These are phyloP conservation scores for Lentinula sp. DNA, from an alignment of 768 basidiomycete genomes.

Conservation along the genomic window DNA sequence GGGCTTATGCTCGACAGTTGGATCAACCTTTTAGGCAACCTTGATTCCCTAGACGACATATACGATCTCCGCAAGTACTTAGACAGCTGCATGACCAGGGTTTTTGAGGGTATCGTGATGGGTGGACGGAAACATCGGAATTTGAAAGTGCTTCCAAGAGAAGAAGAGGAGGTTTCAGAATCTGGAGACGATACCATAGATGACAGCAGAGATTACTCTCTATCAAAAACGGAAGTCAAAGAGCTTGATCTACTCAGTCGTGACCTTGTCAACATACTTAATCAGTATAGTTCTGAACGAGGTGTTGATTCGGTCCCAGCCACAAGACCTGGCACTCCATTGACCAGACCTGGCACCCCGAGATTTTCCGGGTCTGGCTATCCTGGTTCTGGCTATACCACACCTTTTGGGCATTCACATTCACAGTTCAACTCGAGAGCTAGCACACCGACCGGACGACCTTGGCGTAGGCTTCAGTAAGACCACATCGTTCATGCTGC, in stretches of 20 bases:
- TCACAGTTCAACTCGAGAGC: constrained; percentile 52
- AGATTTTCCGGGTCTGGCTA: constrained; percentile 8
- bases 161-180: constrained; percentile 51
- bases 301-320: constrained; percentile 4
- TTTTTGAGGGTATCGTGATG: constrained; percentile 79
- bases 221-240: constrained; percentile 63
- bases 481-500: neutral
- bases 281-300: constrained; percentile 66
- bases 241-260: constrained; percentile 73
- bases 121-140: constrained; percentile 27
- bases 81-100: constrained; percentile 81
- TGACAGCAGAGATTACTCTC: constrained; percentile 37
- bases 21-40: constrained; percentile 76
- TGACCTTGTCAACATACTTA: constrained; percentile 68
- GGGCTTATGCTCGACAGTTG: constrained; percentile 88
- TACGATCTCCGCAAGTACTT: constrained; percentile 73
- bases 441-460: constrained; percentile 46
- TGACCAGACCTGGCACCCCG: neutral
- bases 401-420: constrained; percentile 34
- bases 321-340: constrained; percentile 1
- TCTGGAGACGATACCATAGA: constrained; percentile 49
- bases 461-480: constrained; percentile 30
- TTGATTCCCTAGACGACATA: constrained; percentile 76
- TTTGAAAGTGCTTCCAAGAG: constrained; percentile 31
- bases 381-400: constrained; percentile 51